Evolutionary conservation across 805 yeast genomes (phyloP).

Genomic region (Hanseniaspora pseudoguilliermondii): DNA sequence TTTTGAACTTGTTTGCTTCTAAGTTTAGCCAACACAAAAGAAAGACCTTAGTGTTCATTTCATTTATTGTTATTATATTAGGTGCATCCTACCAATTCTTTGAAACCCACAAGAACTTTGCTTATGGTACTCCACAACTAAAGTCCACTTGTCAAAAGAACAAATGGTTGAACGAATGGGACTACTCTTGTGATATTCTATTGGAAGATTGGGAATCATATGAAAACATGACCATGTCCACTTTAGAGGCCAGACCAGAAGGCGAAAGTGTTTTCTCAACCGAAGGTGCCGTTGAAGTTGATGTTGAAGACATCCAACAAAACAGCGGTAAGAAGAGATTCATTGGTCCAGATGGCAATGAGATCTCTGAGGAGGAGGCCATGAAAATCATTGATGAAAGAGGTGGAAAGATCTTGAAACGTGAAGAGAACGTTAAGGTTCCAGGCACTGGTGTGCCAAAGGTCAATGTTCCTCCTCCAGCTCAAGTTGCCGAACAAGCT

Average conservation of each 20-base stretch:
- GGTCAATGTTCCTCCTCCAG: constrained; percentile 12
- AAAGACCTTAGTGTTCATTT: constrained; percentile 32
- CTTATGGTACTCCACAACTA: constrained; percentile 76
- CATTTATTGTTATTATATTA: constrained; percentile 37
- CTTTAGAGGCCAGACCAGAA: constrained; percentile 13
- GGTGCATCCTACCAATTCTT: constrained; percentile 42
- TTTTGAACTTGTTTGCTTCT: constrained; percentile 40
- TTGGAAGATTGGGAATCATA: constrained; percentile 25
- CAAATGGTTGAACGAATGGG: constrained; percentile 61
- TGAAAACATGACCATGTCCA: constrained; percentile 14
- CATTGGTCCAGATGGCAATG: constrained; percentile 30
- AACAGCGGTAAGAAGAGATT: constrained; percentile 25
- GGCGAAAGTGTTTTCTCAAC: constrained; percentile 4
- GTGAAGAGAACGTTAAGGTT: constrained; percentile 13
- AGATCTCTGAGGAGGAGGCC: constrained; percentile 26
- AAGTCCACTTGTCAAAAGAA: constrained; percentile 48
- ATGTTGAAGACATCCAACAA: constrained; percentile 19
- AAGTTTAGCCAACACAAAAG: constrained; percentile 22
- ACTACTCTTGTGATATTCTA: constrained; percentile 65
- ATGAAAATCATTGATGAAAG: constrained; percentile 21
- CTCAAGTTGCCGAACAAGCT: background rate
- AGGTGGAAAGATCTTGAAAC: constrained; percentile 20
- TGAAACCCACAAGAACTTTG: constrained; percentile 53
- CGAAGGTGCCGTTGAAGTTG: constrained; percentile 13
- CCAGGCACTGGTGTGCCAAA: constrained; percentile 14